phyloP scores from a whole-genome alignment of 2,329 filamentous ascomycete species.

The Phialemoniopsis sp. region DNA sequence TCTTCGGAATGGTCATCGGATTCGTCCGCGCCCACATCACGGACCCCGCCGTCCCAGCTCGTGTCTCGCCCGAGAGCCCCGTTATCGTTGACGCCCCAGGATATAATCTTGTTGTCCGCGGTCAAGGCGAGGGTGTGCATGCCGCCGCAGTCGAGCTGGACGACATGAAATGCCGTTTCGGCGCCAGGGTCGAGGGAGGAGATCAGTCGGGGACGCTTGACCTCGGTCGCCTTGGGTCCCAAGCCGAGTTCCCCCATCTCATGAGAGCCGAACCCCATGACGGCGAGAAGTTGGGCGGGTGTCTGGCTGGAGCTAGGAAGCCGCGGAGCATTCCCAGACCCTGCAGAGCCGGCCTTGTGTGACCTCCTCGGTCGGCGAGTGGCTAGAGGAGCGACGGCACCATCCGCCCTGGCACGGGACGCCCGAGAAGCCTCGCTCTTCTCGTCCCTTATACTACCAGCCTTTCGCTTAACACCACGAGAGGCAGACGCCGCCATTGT shows the following conservation, averaged over 20 bases:
- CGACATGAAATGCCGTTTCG: constrained; percentile 25
- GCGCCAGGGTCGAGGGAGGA: not conserved
- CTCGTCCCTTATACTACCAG: too few species aligned
- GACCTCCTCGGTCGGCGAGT: too few species aligned
- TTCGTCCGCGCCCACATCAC: constrained; percentile 24
- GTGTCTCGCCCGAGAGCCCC: constrained; percentile 62
- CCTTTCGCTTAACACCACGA: too few species aligned
- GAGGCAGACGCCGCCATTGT: too few species aligned
- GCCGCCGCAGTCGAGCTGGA: constrained; percentile 59
- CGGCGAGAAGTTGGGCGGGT: constrained; percentile 1
- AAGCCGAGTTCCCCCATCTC: constrained; percentile 8
- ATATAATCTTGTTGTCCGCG: constrained; percentile 61
- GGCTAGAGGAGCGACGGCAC: too few species aligned
- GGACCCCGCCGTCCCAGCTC: constrained; percentile 46
- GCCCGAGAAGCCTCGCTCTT: too few species aligned
- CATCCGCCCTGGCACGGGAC: too few species aligned
- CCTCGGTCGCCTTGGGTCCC: not conserved
- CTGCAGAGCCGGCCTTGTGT: too few species aligned
- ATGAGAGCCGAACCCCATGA: constrained; percentile 5
- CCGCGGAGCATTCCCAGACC: too few species aligned
- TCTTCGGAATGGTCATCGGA: constrained; percentile 24
- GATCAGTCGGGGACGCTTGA: constrained; percentile 1
- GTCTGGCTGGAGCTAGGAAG: too few species aligned
- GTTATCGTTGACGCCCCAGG: constrained; percentile 69
- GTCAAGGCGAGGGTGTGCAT: constrained; percentile 67